A percentile compares a stretch with the other conserved stretches of the same genome.
These are phyloP conservation scores for Canavalia gladiata DNA, from an alignment of 306 rosid genomes.

Conservation along the genomic window DNA sequence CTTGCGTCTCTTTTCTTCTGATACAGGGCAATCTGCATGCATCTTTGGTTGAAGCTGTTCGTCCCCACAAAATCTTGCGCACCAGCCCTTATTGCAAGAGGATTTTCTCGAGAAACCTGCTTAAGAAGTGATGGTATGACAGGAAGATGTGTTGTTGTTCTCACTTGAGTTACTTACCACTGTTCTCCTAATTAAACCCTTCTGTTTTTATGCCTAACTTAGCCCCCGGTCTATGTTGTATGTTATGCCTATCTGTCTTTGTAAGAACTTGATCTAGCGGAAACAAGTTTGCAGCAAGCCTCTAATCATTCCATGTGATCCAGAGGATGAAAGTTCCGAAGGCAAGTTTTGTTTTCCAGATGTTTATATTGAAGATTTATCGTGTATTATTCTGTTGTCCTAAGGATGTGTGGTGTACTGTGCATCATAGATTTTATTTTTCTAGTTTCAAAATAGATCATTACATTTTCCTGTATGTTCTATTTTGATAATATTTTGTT, in stretches of 20 bases:
- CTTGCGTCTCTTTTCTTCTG: background rate
- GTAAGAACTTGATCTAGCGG: background rate
- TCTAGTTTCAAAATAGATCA: slow-evolving; percentile 15
- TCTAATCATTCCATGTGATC: background rate
- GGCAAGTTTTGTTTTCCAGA: slow-evolving; percentile 31
- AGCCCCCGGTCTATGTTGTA: slow-evolving; percentile 35
- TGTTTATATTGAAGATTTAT: slow-evolving; percentile 37
- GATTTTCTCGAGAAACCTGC: slow-evolving; percentile 61
- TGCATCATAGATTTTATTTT: background rate
- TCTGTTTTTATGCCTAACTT: slow-evolving; percentile 30
- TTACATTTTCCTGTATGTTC: slow-evolving; percentile 25
- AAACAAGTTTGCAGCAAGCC: slow-evolving; percentile 22
- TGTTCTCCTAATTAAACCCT: background rate
- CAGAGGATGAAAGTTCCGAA: slow-evolving; percentile 26
- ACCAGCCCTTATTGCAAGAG: slow-evolving; percentile 81
- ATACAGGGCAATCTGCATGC: slow-evolving; percentile 67
- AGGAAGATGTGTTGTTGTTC: slow-evolving; percentile 49
- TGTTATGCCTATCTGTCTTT: background rate
- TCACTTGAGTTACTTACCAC: background rate
- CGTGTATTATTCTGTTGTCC: slow-evolving; percentile 46
- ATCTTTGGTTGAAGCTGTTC: slow-evolving; percentile 62
- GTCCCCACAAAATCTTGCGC: slow-evolving; percentile 57
- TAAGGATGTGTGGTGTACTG: slow-evolving; percentile 25
- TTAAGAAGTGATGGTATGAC: slow-evolving; percentile 58
- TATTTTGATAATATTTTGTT: slow-evolving; percentile 8